Base-by-base conservation (phyloP, 2,329 filamentous ascomycete species). In the Gaeumannomyces sp. region DNA sequence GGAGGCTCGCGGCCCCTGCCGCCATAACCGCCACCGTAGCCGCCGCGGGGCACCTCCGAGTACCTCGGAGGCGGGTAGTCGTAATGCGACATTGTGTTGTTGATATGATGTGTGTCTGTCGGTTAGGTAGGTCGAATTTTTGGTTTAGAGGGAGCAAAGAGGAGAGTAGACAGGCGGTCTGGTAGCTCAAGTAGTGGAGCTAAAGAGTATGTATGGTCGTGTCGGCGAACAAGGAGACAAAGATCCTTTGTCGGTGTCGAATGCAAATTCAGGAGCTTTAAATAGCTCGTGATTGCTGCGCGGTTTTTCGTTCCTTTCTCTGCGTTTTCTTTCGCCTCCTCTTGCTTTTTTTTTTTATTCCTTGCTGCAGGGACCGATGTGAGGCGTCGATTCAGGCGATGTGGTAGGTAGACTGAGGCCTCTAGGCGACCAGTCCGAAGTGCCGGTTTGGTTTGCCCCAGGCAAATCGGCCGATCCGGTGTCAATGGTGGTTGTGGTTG, bases 31-130 rank as follows among this genome's bases (percentile, higher is more conserved):
- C 35, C 59, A 22, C 59, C 38, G 59, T 38, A n/a, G 27, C 59
- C 59, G 33, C 59, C 59, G 5, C 59, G 59, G 22, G 59, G 13
- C 13, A 28, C 22, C 31, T 61, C 59, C 33, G 59, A 61, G 31
- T 61, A 61, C 19, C 59, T 61, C 59, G 59, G 59, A 38, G 59
- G 59, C 27, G 59, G 31, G n/a, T 61, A 45, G 33, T 61, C 59
- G 59, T 61, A 38, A 25, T 61, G n/a, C 59, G 59, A 27, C 59
- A 61, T 61, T 45, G 59, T 45, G 19, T n/a, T 35, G n/a, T 38
- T n/a, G 25, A n/a, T 29, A 22, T 25, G 29, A 5, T 60, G 16
- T 45, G 19, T 45, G 19, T 4, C 8, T 7, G 38, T 22, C 19
- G 45, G 19, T 22, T 19, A 22, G 22, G 45, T 22, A n/a, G 45